Base-by-base conservation (phyloP, 2,329 filamentous ascomycete genomes). In the Aspergillus flavus region DNA sequence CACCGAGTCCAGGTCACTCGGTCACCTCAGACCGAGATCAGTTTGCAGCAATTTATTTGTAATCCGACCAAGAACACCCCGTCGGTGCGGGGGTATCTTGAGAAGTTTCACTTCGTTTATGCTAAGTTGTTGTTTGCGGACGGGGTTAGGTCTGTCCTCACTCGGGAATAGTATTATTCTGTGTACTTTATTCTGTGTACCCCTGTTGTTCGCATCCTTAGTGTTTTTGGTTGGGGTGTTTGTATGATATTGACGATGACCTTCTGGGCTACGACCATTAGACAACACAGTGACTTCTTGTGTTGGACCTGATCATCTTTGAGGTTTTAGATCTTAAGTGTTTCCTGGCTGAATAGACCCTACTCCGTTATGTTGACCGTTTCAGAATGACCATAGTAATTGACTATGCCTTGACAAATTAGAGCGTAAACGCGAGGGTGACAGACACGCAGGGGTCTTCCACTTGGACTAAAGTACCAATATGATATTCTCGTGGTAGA, bases 1-100 rank as follows among this genome's bases (percentile, higher is more conserved):
- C 66, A 68, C 54, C 58, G 66, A 14, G 61, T 68, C 41, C 66
- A 65, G 7, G 63, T 66, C 32, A 63, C 60, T n/a, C 34, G 62
- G 45, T 30, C 63, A 9, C 52, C 57, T 11, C 39, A 30, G 16
- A 21, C n/a, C 21, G 43, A 61, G 32, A 16, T 39, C 6, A 50
- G 59, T 26, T 30, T 69, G 10, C 65, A 67, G 12, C 57, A 61
- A 23, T 66, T 69, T 14, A 59, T 55, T 41, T 68, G 66, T 52
- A 67, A 69, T 59, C 68, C 68, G 12, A 63, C 61, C 46, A 60
- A 54, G n/a, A 62, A 68, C 16, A n/a, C 9, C 28, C 28, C 26
- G 16, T 23, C 48, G 3, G 28, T 11, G 28, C 10, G 6, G 4
- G 28, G 28, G 9, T 34, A 52, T 34, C n/a, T 52, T 6, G 16